Evolutionary conservation across 768 basidiomycete genomes (phyloP).

Genomic region (Gautieria morchelliformis): DNA sequence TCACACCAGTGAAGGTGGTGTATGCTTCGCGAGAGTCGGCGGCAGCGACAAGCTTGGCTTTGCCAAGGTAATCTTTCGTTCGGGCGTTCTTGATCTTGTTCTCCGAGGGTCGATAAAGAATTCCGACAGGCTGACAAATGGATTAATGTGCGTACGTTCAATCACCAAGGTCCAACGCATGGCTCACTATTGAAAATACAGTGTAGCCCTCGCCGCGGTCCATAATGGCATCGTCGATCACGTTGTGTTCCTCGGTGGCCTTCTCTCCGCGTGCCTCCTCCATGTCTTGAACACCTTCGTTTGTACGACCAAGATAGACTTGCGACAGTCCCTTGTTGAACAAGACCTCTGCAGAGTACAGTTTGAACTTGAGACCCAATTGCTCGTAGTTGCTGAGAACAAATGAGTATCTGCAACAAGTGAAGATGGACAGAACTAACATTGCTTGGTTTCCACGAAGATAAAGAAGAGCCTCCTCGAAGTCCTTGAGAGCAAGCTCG

Average conservation of each 20-base stretch:
- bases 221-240: constrained; percentile 84
- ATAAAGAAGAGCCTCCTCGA: constrained; percentile 74
- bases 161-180: neutral
- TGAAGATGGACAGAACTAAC: constrained; percentile 32
- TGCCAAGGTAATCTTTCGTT: constrained; percentile 84
- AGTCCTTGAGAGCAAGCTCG: constrained; percentile 67
- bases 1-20: constrained; percentile 72
- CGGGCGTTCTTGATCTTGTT: constrained; percentile 84
- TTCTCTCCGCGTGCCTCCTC: constrained; percentile 61
- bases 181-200: constrained; percentile 83
- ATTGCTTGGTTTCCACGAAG: constrained; percentile 79
- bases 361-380: constrained; percentile 82
- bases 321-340: constrained; percentile 82
- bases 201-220: constrained; percentile 82
- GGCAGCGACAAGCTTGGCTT: constrained; percentile 85
- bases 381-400: constrained; percentile 74
- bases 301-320: constrained; percentile 57
- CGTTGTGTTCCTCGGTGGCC: constrained; percentile 72
- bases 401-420: neutral
- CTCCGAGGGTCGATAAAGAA: constrained; percentile 82
- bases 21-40: constrained; percentile 67
- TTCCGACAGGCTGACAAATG: constrained; percentile 62
- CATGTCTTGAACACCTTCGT: constrained; percentile 67
- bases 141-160: neutral
- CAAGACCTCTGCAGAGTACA: constrained; percentile 80